Conservation (phyloP, 257 asterid genomes). For the Solanum chiquidenum region DNA sequence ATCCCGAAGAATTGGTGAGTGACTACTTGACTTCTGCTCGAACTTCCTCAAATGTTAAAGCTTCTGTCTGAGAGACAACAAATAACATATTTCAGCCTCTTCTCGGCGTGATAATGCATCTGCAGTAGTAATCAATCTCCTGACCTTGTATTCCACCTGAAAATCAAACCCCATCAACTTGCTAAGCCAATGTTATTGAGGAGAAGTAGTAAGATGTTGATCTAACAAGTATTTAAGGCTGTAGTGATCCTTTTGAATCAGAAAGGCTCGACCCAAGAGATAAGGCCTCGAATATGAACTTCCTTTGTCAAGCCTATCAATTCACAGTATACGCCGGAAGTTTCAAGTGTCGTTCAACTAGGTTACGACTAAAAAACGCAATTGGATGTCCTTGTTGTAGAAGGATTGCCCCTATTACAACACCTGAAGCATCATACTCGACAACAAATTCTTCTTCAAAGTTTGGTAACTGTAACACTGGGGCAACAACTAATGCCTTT, state of each 20-base stretch:
- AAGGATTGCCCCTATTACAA: background rate
- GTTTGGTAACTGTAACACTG: background rate
- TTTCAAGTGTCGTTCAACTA: background rate
- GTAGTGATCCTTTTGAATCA: background rate
- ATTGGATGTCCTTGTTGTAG: background rate
- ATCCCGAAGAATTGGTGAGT: background rate
- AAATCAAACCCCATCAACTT: background rate
- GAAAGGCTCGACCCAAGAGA: background rate
- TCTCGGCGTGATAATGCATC: background rate
- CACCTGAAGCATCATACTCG: background rate
- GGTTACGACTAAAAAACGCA: background rate
- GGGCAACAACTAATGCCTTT: background rate
- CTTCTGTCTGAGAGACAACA: background rate
- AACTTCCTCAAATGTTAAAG: background rate
- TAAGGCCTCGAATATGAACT: background rate
- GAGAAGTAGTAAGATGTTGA: background rate
- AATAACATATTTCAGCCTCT: background rate
- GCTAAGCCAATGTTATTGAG: background rate
- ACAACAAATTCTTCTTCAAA: background rate
- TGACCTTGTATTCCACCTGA: background rate
- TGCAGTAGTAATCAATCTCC: background rate
- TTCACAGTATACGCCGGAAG: background rate
- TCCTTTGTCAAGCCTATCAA: background rate
- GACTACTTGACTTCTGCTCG: background rate
- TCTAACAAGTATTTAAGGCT: background rate